phyloP scores from a whole-genome alignment of 331 rosid species.

The Saraca asoca region DNA sequence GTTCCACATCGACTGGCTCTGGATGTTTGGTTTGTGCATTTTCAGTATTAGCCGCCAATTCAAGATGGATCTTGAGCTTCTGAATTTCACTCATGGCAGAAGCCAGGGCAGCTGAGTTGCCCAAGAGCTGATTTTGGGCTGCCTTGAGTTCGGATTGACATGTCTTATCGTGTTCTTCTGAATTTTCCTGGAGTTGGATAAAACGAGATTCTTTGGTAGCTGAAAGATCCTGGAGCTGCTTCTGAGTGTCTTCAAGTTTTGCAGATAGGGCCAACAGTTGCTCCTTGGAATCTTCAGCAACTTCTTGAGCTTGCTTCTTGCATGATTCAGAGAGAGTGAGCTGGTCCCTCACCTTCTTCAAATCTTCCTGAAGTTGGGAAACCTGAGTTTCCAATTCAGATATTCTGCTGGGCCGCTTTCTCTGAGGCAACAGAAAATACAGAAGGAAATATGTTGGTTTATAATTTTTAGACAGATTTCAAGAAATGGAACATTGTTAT shows the following conservation, averaged over 20 bases:
- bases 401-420: constrained; percentile 79
- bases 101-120: constrained; percentile 59
- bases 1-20: constrained; percentile 55
- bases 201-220: constrained; percentile 54
- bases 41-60: constrained; percentile 52
- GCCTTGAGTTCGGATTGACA: constrained; percentile 59
- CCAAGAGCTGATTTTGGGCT: constrained; percentile 53
- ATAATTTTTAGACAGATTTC: constrained; percentile 18
- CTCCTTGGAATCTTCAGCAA: constrained; percentile 63
- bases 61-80: constrained; percentile 71
- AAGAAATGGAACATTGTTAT: not conserved
- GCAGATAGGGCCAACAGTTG: constrained; percentile 55
- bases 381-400: constrained; percentile 85
- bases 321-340: constrained; percentile 64
- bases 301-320: constrained; percentile 71
- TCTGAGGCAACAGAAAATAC: constrained; percentile 46
- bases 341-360: constrained; percentile 63
- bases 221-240: constrained; percentile 60
- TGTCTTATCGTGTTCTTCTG: constrained; percentile 51
- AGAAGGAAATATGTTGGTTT: not conserved
- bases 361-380: constrained; percentile 73
- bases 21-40: constrained; percentile 48
- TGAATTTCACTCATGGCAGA: constrained; percentile 65
- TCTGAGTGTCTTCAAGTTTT: constrained; percentile 69
- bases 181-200: constrained; percentile 51